phyloP scores from a whole-genome alignment of 139 green algal species.

The Chlorokybus atmophyticus region DNA sequence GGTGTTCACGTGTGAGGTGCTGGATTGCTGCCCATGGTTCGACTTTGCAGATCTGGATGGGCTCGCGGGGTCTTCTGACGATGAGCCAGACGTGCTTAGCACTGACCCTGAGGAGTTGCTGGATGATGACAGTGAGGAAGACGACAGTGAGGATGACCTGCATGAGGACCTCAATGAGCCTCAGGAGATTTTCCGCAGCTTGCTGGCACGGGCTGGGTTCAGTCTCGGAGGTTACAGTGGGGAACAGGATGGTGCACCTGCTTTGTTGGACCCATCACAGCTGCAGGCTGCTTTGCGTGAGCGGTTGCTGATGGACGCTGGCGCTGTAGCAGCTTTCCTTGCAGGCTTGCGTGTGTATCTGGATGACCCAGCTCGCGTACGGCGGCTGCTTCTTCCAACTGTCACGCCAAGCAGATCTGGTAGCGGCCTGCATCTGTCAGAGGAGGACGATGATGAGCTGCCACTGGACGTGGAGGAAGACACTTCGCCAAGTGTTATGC shows the following conservation, averaged over 20 bases:
- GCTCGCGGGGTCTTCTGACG: slow-evolving; percentile 15
- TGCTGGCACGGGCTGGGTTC: slow-evolving; percentile 30
- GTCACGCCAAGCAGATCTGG: not conserved
- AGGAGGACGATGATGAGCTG: too few species aligned
- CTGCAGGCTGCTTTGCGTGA: slow-evolving; percentile 30
- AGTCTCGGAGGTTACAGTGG: too few species aligned
- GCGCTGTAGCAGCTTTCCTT: slow-evolving; percentile 34
- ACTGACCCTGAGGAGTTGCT: slow-evolving; percentile 36
- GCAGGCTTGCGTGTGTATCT: slow-evolving; percentile 38
- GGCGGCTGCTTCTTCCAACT: slow-evolving; percentile 33
- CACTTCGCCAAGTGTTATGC: slow-evolving; percentile 31
- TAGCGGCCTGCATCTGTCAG: not conserved
- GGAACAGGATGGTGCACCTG: slow-evolving; percentile 13
- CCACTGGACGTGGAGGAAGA: too few species aligned
- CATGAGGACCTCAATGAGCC: too few species aligned
- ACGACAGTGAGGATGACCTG: not conserved
- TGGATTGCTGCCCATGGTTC: slow-evolving; percentile 51
- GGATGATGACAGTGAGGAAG: slow-evolving; percentile 17
- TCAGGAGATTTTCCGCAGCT: slow-evolving; percentile 18
- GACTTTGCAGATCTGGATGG: slow-evolving; percentile 41
- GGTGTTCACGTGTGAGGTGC: slow-evolving; percentile 42
- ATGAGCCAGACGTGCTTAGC: slow-evolving; percentile 25
- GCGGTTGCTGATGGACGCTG: slow-evolving; percentile 31
- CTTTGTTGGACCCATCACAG: slow-evolving; percentile 20
- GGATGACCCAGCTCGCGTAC: slow-evolving; percentile 33